Conservation (phyloP, 2,329 filamentous ascomycete species). For the Parastagonospora avenae region DNA sequence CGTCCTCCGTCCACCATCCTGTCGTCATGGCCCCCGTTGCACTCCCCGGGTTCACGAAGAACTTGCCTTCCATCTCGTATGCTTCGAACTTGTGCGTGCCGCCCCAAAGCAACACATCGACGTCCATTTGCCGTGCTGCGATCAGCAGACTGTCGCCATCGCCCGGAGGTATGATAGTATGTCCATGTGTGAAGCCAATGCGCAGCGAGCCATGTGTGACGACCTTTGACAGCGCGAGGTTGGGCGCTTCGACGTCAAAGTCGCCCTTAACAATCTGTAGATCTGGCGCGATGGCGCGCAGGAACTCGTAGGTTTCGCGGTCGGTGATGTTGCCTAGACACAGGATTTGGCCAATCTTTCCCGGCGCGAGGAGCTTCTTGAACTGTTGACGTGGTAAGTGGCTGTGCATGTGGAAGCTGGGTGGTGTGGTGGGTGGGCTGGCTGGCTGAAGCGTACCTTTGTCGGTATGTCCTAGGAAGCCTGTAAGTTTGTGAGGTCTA, state of each 20-base stretch:
- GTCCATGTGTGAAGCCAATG: conserved; percentile 73
- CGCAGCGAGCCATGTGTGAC: conserved; percentile 71
- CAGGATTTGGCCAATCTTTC: conserved; percentile 63
- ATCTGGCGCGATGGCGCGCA: conserved; percentile 62
- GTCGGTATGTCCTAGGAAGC: conserved; percentile 48
- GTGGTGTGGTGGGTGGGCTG: neutral
- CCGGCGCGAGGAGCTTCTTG: conserved; percentile 63
- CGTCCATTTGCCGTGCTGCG: conserved; percentile 72
- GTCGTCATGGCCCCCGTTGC: conserved; percentile 70
- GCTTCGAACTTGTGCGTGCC: conserved; percentile 73
- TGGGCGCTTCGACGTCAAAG: conserved; percentile 71
- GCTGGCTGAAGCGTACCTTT: conserved; percentile 39
- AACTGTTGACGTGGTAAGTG: conserved; percentile 37
- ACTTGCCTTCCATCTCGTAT: conserved; percentile 73
- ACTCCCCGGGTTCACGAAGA: conserved; percentile 72
- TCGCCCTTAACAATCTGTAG: conserved; percentile 73
- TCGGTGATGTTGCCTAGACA: conserved; percentile 65
- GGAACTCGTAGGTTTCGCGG: conserved; percentile 62
- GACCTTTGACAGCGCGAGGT: conserved; percentile 69
- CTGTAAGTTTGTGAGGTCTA: conserved; percentile 46
- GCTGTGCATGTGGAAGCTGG: neutral
- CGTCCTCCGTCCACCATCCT: conserved; percentile 61
- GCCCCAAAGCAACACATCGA: conserved; percentile 71
- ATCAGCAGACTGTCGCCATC: conserved; percentile 71
- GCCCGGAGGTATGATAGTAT: conserved; percentile 71